These are phyloP conservation scores for Abrus precatorius DNA, from an alignment of 306 rosid species.

Conservation along the genomic window DNA sequence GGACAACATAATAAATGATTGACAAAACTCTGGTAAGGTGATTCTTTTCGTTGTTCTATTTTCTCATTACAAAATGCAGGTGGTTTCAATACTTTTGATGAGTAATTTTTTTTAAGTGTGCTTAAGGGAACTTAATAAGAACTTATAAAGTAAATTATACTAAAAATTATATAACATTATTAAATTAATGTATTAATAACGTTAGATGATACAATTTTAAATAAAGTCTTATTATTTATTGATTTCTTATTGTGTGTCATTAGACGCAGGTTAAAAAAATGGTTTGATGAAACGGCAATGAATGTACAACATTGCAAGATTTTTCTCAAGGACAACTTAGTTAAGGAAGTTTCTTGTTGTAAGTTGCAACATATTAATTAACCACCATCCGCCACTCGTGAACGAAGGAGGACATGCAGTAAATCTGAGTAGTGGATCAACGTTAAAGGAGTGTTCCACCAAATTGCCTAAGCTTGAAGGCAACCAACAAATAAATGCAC, in stretches of 20 bases:
- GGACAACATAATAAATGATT: not conserved
- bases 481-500: slow-evolving; percentile 27
- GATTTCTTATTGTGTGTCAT: too few species aligned
- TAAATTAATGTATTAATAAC: too few species aligned
- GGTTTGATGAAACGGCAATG: too few species aligned
- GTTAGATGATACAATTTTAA: too few species aligned
- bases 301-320: not conserved
- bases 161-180: too few species aligned
- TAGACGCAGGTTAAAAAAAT: too few species aligned
- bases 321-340: not conserved
- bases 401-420: slow-evolving; percentile 7
- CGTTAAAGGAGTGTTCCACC: slow-evolving; percentile 41
- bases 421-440: slow-evolving; percentile 36
- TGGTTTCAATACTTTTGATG: not conserved
- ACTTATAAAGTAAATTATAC: too few species aligned
- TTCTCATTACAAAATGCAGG: not conserved
- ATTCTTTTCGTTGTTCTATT: not conserved
- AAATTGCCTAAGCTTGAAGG: slow-evolving; percentile 41
- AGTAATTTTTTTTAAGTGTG: not conserved
- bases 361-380: slow-evolving; percentile 29
- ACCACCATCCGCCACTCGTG: slow-evolving; percentile 46
- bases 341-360: not conserved
- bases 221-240: too few species aligned
- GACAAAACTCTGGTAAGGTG: not conserved
- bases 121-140: too few species aligned